Conservation (phyloP, 805 yeast genomes). For the Candida silvicultrix region DNA sequence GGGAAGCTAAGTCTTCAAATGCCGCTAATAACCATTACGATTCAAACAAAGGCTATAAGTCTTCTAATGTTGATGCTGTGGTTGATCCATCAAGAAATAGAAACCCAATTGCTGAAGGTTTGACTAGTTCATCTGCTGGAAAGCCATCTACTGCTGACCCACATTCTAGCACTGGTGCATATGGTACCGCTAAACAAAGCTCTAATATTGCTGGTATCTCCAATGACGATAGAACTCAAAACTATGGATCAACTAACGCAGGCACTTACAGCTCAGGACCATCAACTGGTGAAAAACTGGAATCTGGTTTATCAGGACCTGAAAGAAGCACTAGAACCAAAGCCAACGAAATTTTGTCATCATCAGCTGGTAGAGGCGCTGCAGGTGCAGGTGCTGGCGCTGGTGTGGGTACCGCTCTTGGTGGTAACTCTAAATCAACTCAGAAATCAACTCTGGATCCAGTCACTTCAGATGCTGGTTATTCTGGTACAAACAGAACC, state of each 20-base stretch:
- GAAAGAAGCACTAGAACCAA: neutral
- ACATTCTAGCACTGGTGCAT: neutral
- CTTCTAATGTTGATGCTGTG: neutral
- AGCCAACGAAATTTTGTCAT: neutral
- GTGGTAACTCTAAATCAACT: neutral
- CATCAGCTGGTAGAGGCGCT: neutral
- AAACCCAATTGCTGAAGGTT: slow-evolving; percentile 12
- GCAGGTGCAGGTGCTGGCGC: neutral
- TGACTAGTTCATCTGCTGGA: neutral
- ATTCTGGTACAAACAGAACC: neutral
- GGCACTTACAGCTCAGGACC: neutral
- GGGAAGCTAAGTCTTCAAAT: neutral
- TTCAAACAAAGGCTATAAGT: neutral
- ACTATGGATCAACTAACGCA: neutral
- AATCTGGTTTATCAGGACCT: neutral
- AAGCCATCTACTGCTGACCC: neutral
- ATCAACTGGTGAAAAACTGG: neutral
- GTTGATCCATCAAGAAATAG: slow-evolving; percentile 9
- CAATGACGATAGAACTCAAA: neutral
- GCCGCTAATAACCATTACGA: neutral
- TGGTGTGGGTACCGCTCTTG: neutral
- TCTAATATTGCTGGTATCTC: neutral
- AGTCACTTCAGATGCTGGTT: too few relatives aligned
- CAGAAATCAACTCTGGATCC: too few relatives aligned
- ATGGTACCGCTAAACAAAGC: neutral